Percentiles rank a stretch among this genome's conserved stretches.
Evolutionary conservation across 1,284 basidiomycete species (phyloP).

Genomic region (Testicularia cyperi): DNA sequence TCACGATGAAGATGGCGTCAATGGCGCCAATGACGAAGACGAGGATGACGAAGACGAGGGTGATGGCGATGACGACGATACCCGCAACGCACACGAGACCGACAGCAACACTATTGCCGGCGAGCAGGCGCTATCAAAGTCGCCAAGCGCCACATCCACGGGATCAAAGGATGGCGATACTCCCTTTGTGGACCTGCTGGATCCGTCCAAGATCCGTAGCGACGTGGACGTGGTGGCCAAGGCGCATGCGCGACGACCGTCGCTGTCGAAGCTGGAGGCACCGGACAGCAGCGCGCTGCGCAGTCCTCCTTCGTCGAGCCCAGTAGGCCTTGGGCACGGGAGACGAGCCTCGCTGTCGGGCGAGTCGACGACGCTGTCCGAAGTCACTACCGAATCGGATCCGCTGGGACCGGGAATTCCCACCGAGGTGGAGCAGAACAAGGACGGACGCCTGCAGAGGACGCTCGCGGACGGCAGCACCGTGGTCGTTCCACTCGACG

Average conservation of each 20-base stretch:
- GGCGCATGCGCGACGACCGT: slow-evolving; percentile 37
- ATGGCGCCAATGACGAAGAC: slow-evolving; percentile 33
- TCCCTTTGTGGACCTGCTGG: slow-evolving; percentile 39
- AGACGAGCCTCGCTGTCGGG: too few species aligned
- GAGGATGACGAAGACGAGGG: slow-evolving; percentile 40
- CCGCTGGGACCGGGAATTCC: slow-evolving; percentile 44
- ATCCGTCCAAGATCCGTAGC: slow-evolving; percentile 9
- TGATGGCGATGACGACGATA: slow-evolving; percentile 10
- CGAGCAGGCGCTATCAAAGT: too few species aligned
- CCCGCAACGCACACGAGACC: slow-evolving; percentile 14
- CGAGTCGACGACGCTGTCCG: slow-evolving; percentile 9
- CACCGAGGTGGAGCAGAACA: slow-evolving; percentile 18
- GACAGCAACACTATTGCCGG: slow-evolving; percentile 15
- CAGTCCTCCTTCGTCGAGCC: too few species aligned
- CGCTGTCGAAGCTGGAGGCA: slow-evolving; percentile 30
- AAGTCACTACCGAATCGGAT: slow-evolving; percentile 27
- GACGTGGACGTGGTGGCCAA: slow-evolving; percentile 24
- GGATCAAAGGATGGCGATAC: too few species aligned
- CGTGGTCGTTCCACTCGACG: slow-evolving; percentile 56
- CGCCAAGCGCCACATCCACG: too few species aligned
- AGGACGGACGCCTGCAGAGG: slow-evolving; percentile 47
- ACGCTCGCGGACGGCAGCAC: slow-evolving; percentile 48
- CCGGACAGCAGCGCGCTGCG: too few species aligned
- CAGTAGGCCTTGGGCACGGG: too few species aligned
- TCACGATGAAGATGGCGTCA: slow-evolving; percentile 19